Base-by-base conservation (phyloP, 2,329 filamentous ascomycete species). In the Zymoseptoria crescenta region DNA sequence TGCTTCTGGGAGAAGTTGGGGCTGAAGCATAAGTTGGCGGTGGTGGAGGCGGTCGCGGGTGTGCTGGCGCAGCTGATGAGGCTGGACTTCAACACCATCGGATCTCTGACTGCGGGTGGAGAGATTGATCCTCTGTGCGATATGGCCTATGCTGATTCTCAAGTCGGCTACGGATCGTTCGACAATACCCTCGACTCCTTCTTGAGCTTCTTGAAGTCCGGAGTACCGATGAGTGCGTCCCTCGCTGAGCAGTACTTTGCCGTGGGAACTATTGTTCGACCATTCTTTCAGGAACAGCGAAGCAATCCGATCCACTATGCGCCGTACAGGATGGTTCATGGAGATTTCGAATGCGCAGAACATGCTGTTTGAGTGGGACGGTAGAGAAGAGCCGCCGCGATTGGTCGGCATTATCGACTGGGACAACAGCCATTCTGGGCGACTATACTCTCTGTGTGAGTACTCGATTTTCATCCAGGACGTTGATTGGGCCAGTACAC, bases 381-480 rank as follows among this genome's bases (percentile, higher is more conserved):
- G 7, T 16, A 29, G 6, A 13, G 20, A 20, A 20, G 19, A 50
- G 2, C 49, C 6, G 1, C 49, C 49, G 0, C 58, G 48, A 28
- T 49, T 64, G n/a, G 24, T 21, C 20, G 62, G 51, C 8, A 28
- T 65, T 48, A 62, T 67, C 29, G 65, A 64, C 54, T 67, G 65
- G 62, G 65, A 67, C 41, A 45, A 52, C 49, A 56, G 41, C 21
- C 50, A 52, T 5, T 58, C 58, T 1, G 54, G 56, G 0, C 58
- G 62, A 4, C 56, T 62, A 2, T 63, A 65, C 56, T 59, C 58
- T 27, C 45, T 62, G 2, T 59, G n/a, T 19, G 59, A 61, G 9
- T 61, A 63, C 20, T 62, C 62, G 8, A n/a, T n/a, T 2, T 54
- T 57, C 54, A 59, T 65, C 28, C 48, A 21, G n/a, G 63, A 67